Conservation (phyloP, 352 stramenopile genomes). For the Peronospora belbahrii region DNA sequence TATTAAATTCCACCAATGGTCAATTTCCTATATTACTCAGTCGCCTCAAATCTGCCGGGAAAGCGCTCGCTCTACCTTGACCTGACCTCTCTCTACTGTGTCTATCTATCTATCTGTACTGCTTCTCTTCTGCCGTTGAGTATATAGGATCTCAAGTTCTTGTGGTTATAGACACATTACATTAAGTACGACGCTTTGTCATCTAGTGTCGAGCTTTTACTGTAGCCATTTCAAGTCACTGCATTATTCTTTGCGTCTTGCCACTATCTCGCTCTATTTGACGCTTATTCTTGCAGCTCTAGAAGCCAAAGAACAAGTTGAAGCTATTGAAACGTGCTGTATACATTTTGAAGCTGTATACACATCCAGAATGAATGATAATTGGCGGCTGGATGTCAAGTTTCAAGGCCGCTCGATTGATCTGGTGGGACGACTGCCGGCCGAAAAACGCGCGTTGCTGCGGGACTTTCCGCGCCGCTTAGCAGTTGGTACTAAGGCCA, state of each 20-base stretch:
- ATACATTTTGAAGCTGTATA: background rate
- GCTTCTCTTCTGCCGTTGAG: background rate
- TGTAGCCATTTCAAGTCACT: too few relatives aligned
- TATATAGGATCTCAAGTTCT: background rate
- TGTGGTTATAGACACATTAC: background rate
- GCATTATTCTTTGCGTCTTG: conserved; percentile 1
- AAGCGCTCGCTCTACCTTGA: conserved; percentile 18
- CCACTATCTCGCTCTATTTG: background rate
- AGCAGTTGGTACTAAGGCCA: conserved; percentile 66
- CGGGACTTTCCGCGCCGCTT: conserved; percentile 74
- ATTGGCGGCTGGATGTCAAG: conserved; percentile 81
- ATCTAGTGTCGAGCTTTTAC: too few relatives aligned
- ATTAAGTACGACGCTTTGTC: conserved; percentile 2
- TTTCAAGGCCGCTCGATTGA: conserved; percentile 70
- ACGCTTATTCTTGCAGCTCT: background rate
- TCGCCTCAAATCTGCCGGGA: conserved; percentile 8
- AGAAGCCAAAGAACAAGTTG: background rate
- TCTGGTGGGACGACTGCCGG: conserved; percentile 64
- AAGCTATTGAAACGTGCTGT: background rate
- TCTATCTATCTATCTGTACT: too few relatives aligned
- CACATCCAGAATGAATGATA: conserved; percentile 38
- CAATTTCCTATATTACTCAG: conserved; percentile 1
- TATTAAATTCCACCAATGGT: conserved; percentile 23
- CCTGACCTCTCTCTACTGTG: conserved; percentile 7
- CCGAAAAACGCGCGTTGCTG: conserved; percentile 72